Conservation (phyloP, 192 early-diverging fungal species). For the Backusella mclennaniae region DNA sequence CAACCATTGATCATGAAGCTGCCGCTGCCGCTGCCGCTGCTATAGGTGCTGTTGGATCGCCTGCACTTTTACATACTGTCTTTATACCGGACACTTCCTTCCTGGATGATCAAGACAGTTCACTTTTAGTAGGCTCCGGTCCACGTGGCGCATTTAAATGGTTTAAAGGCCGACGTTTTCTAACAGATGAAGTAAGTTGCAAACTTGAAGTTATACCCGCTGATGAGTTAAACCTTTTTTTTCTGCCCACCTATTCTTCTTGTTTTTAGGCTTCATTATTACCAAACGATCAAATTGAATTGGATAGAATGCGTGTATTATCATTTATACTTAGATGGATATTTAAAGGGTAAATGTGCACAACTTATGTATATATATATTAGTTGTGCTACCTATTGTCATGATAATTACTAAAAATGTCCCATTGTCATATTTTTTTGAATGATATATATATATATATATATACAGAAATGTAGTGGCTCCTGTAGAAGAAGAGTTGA, state of each 20-base stretch:
- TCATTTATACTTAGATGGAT: slow-evolving; percentile 34
- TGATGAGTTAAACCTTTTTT: too few relatives aligned
- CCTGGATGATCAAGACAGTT: not conserved
- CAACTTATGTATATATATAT: not conserved
- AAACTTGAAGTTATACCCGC: too few relatives aligned
- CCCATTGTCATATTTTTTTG: not conserved
- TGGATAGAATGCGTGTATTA: slow-evolving; percentile 29
- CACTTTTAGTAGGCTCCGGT: slow-evolving; percentile 8
- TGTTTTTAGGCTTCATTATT: not conserved
- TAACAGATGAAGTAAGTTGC: not conserved
- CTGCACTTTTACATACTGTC: not conserved
- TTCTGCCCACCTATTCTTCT: too few relatives aligned
- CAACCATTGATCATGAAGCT: not conserved
- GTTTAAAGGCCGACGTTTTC: slow-evolving; percentile 27
- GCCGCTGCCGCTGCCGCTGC: not conserved
- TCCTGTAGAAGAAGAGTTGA: slow-evolving; percentile 23
- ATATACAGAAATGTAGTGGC: slow-evolving; percentile 20
- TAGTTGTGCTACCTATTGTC: not conserved
- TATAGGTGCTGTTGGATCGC: not conserved
- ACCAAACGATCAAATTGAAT: slow-evolving; percentile 29
- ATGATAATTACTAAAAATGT: not conserved
- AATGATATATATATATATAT: not conserved
- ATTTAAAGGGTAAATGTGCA: slow-evolving; percentile 29
- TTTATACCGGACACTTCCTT: not conserved
- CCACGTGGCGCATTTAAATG: slow-evolving; percentile 22